A percentile compares a stretch with the other conserved stretches of the same genome.
Conservation (phyloP, 805 yeast genomes). For the Metschnikowia similis region DNA sequence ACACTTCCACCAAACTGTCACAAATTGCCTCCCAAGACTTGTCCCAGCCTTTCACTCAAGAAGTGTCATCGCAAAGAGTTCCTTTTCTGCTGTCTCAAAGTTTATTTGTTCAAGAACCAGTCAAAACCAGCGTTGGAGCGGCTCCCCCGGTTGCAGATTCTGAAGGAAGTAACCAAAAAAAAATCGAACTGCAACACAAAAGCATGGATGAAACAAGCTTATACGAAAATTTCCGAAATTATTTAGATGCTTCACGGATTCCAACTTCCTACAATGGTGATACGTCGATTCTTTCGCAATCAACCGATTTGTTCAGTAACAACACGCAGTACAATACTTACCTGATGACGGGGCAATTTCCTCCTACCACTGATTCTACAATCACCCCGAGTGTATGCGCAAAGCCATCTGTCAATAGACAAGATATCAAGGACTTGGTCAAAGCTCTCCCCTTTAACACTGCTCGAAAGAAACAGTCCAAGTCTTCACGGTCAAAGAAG, state of each 20-base stretch:
- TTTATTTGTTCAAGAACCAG: neutral
- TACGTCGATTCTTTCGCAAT: constrained; percentile 8
- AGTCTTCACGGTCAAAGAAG: constrained; percentile 1
- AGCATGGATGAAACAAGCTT: neutral
- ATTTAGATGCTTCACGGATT: constrained; percentile 6
- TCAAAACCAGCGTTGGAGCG: neutral
- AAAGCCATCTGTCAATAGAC: neutral
- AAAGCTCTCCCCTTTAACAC: constrained; percentile 6
- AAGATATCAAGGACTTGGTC: constrained; percentile 4
- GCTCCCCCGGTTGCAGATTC: neutral
- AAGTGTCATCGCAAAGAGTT: neutral
- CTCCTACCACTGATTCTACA: neutral
- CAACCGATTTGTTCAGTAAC: constrained; percentile 2
- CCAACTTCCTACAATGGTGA: neutral
- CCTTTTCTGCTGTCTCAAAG: neutral
- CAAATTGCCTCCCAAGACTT: constrained; percentile 3
- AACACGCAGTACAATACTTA: constrained; percentile 1
- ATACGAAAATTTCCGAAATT: constrained; percentile 5
- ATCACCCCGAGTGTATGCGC: neutral
- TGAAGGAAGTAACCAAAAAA: neutral
- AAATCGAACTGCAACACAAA: neutral
- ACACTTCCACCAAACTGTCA: constrained; percentile 4
- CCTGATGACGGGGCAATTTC: neutral
- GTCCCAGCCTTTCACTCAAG: neutral
- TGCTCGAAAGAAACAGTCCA: neutral